Conservation (phyloP, 768 basidiomycete genomes). For the Floccularia luteovirens region DNA sequence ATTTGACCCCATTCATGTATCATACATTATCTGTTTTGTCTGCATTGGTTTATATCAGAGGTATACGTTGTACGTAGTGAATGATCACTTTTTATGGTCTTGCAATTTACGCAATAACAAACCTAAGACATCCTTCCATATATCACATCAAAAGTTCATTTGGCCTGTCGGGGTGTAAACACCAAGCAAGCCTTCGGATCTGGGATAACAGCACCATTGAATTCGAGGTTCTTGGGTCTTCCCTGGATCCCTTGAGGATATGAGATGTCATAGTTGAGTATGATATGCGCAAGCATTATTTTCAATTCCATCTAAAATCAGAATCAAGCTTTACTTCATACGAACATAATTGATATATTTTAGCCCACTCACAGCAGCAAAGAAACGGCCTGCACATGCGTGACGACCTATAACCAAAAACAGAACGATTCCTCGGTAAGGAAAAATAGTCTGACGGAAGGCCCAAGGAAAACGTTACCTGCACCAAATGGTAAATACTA, state of each 20-base stretch:
- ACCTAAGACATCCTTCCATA: too few species aligned
- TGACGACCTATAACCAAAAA: slow-evolving; percentile 18
- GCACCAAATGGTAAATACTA: slow-evolving; percentile 32
- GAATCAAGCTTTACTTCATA: not conserved
- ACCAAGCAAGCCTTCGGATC: slow-evolving; percentile 22
- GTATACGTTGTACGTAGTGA: too few species aligned
- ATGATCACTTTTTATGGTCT: too few species aligned
- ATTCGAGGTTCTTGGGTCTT: slow-evolving; percentile 20
- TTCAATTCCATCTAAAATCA: slow-evolving; percentile 24
- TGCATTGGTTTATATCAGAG: too few species aligned
- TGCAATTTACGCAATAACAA: too few species aligned
- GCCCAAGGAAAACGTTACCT: slow-evolving; percentile 12
- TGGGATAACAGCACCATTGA: slow-evolving; percentile 26
- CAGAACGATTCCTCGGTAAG: not conserved
- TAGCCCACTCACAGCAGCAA: slow-evolving; percentile 21
- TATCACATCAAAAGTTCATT: too few species aligned
- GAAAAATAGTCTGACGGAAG: not conserved
- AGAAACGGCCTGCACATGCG: slow-evolving; percentile 28
- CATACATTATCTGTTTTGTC: too few species aligned
- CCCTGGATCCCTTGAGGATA: slow-evolving; percentile 14
- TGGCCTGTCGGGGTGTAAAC: slow-evolving; percentile 14
- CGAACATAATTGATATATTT: slow-evolving; percentile 1
- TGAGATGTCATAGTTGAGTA: slow-evolving; percentile 23
- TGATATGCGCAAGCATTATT: slow-evolving; percentile 26
- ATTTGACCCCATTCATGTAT: too few species aligned